These are phyloP conservation scores for Tricholoma sp. DNA, from an alignment of 768 basidiomycete species.

Conservation along the genomic window DNA sequence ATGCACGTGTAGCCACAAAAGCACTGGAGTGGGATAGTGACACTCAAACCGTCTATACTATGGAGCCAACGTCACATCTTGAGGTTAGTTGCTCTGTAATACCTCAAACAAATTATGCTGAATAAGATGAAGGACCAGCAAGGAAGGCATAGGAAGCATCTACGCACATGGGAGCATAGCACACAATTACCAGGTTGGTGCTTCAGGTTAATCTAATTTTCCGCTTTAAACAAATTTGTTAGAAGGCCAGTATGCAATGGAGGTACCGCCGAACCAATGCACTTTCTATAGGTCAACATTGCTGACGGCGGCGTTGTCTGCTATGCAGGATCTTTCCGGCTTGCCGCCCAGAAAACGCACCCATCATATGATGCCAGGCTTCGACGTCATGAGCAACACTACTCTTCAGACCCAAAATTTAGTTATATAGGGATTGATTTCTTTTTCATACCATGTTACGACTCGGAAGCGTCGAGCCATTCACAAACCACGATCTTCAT, in stretches of 20 bases:
- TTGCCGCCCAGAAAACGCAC: constrained; percentile 59
- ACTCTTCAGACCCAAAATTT: constrained; percentile 53
- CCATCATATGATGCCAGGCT: constrained; percentile 60
- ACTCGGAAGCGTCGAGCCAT: neutral
- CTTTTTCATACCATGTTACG: neutral
- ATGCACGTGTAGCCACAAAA: constrained; percentile 36
- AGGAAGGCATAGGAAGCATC: constrained; percentile 48
- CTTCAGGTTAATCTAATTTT: neutral
- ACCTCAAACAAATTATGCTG: neutral
- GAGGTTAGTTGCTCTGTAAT: constrained; percentile 29
- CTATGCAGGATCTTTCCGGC: constrained; percentile 43
- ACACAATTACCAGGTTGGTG: constrained; percentile 38
- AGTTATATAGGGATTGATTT: constrained; percentile 38
- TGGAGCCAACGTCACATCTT: constrained; percentile 37
- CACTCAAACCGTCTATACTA: constrained; percentile 36
- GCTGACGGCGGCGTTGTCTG: constrained; percentile 15
- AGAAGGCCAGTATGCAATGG: constrained; percentile 44
- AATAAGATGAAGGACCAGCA: neutral
- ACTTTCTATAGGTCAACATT: constrained; percentile 12
- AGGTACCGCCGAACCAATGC: constrained; percentile 27
- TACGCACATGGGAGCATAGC: constrained; percentile 57
- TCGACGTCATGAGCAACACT: constrained; percentile 48
- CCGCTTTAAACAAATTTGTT: constrained; percentile 1
- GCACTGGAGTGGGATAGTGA: constrained; percentile 43
- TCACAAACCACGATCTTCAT: neutral